Percentiles rank a stretch among this genome's conserved stretches.
Evolutionary conservation across 2,329 filamentous ascomycete genomes (phyloP).

Genomic region (Aspergillus tamarii): DNA sequence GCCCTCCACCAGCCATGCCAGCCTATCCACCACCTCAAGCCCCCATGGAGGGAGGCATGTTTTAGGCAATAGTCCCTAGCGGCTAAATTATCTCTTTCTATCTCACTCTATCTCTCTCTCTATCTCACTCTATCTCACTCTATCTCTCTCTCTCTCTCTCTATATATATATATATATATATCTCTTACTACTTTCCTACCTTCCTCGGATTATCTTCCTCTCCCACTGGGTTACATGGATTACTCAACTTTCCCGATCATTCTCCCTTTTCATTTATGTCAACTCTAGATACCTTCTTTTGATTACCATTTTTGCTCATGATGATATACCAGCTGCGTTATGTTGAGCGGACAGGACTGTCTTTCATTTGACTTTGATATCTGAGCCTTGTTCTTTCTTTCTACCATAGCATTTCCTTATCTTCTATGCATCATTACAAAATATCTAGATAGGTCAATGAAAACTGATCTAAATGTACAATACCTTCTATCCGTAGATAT

Average conservation of each 20-base stretch:
- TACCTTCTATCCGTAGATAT: neutral
- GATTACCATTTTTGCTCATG: slow-evolving; percentile 16
- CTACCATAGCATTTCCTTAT: slow-evolving; percentile 6
- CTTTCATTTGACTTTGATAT: slow-evolving; percentile 14
- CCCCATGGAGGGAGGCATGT: slow-evolving; percentile 43
- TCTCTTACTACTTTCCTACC: slow-evolving; percentile 3
- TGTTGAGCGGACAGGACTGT: slow-evolving; percentile 20
- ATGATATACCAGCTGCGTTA: slow-evolving; percentile 27
- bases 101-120: slow-evolving; percentile 12
- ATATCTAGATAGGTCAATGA: slow-evolving; percentile 3
- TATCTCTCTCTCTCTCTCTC: neutral
- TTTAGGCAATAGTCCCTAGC: slow-evolving; percentile 30
- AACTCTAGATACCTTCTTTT: slow-evolving; percentile 14
- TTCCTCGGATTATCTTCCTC: neutral
- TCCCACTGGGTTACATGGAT: neutral
- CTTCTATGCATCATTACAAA: slow-evolving; percentile 1
- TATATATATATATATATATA: no score
- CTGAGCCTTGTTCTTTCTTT: slow-evolving; percentile 11
- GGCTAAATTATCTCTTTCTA: slow-evolving; percentile 4
- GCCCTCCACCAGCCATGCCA: slow-evolving; percentile 36
- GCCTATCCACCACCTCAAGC: slow-evolving; percentile 33
- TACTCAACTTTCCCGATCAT: slow-evolving; percentile 7
- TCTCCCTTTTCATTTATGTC: neutral
- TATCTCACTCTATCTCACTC: slow-evolving; percentile 1
- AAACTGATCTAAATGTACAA: neutral